phyloP scores from a whole-genome alignment of 805 yeast species.

The Jamesozyma gamospora region DNA sequence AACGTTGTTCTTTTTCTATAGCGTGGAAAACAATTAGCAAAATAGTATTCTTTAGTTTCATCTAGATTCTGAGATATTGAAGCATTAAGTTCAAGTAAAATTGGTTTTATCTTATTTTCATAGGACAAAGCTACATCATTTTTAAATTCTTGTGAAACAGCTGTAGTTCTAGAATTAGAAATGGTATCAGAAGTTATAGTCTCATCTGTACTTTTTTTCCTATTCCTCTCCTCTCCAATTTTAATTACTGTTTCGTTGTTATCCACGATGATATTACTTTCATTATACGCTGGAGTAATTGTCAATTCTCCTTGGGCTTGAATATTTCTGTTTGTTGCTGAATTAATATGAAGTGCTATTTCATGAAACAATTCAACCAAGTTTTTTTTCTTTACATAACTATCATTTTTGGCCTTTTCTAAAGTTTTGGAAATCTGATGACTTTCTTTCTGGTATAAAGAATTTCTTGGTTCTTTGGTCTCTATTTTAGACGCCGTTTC shows the following conservation, averaged over 20 bases:
- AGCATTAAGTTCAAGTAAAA: background rate
- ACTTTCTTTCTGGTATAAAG: background rate
- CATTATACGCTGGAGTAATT: background rate
- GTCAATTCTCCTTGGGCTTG: too few relatives aligned
- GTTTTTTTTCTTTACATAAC: background rate
- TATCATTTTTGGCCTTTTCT: background rate
- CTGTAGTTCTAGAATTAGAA: constrained; percentile 18
- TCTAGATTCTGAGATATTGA: constrained; percentile 11
- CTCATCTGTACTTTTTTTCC: background rate
- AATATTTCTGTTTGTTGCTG: background rate
- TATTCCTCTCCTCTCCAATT: too few relatives aligned
- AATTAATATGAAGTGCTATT: constrained; percentile 17
- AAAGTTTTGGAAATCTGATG: background rate
- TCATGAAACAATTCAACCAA: constrained; percentile 21
- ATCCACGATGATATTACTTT: background rate
- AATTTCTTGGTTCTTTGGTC: background rate
- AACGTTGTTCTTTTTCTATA: constrained; percentile 54
- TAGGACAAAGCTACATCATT: background rate
- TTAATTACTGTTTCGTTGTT: too few relatives aligned
- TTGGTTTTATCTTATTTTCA: background rate
- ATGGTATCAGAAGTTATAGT: constrained; percentile 9
- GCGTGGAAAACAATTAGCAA: constrained; percentile 74
- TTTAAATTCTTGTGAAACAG: constrained; percentile 1
- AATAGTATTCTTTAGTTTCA: constrained; percentile 50
- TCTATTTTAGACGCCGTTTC: background rate